Percentiles rank a stretch among this genome's conserved stretches.
Evolutionary conservation across 768 basidiomycete species (phyloP).

Genomic region (Gyrodon lividus): DNA sequence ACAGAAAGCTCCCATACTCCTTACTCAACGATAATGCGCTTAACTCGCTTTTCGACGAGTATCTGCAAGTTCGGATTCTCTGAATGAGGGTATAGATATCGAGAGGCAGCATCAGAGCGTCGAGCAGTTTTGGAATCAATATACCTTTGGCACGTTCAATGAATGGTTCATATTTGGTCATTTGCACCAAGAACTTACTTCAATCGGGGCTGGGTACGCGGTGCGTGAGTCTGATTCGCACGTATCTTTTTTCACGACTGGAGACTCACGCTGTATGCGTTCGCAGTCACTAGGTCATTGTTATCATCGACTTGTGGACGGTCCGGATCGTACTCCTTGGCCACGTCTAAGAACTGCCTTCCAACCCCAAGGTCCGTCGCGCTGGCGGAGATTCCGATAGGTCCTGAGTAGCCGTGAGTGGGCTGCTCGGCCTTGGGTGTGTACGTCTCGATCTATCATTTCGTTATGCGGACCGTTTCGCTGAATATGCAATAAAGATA

Average conservation of each 20-base stretch:
- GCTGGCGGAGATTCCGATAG: conserved; percentile 23
- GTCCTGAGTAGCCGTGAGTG: conserved; percentile 38
- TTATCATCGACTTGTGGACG: conserved; percentile 45
- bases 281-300: conserved; percentile 41
- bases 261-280: conserved; percentile 24
- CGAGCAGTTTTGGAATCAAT: conserved; percentile 40
- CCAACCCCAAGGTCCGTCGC: conserved; percentile 16
- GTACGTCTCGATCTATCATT: conserved; percentile 45
- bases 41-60: conserved; percentile 30
- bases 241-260: conserved; percentile 41
- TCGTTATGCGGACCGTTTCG: conserved; percentile 39
- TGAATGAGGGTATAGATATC: conserved; percentile 31
- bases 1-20: conserved; percentile 7
- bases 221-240: conserved; percentile 42
- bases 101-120: conserved; percentile 26
- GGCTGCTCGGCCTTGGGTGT: conserved; percentile 21
- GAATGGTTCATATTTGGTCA: no score
- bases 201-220: conserved; percentile 39
- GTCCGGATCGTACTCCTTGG: conserved; percentile 44
- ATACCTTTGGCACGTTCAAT: conserved; percentile 49
- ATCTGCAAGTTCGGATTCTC: conserved; percentile 26
- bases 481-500: neutral
- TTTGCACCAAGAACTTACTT: conserved; percentile 35
- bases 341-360: conserved; percentile 48
- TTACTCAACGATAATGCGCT: conserved; percentile 42